phyloP scores from a whole-genome alignment of 306 rosid species.

The Corylus heterophylla region DNA sequence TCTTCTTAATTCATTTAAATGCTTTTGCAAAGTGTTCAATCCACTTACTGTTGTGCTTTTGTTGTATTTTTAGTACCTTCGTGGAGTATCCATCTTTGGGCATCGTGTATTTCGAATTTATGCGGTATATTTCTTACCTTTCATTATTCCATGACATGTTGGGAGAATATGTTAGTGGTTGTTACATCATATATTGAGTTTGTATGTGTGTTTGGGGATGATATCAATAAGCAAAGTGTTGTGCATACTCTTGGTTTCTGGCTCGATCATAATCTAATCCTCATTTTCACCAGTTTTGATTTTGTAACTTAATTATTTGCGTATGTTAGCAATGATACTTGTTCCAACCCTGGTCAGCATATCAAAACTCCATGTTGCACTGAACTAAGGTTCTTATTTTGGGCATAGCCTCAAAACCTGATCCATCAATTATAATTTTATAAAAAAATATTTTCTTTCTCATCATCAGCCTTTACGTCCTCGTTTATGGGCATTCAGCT shows the following conservation, averaged over 20 bases:
- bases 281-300: background rate
- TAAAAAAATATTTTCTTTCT: background rate
- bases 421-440: background rate
- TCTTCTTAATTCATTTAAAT: conserved; percentile 27
- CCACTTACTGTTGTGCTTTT: conserved; percentile 20
- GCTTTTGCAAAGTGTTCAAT: conserved; percentile 16
- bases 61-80: conserved; percentile 62
- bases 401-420: background rate
- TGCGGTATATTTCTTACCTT: conserved; percentile 60
- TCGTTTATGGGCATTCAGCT: background rate
- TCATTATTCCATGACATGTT: background rate
- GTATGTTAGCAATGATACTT: background rate
- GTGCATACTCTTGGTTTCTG: background rate
- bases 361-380: background rate
- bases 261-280: background rate
- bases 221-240: background rate
- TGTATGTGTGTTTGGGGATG: background rate
- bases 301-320: background rate
- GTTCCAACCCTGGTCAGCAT: background rate
- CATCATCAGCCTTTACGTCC: background rate
- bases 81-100: conserved; percentile 83
- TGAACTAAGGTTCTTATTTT: background rate
- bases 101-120: conserved; percentile 70
- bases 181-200: background rate
- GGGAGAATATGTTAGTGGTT: background rate